Evolutionary conservation across 345 rosid genomes (phyloP).

Genomic region (Lepidium sativum): DNA sequence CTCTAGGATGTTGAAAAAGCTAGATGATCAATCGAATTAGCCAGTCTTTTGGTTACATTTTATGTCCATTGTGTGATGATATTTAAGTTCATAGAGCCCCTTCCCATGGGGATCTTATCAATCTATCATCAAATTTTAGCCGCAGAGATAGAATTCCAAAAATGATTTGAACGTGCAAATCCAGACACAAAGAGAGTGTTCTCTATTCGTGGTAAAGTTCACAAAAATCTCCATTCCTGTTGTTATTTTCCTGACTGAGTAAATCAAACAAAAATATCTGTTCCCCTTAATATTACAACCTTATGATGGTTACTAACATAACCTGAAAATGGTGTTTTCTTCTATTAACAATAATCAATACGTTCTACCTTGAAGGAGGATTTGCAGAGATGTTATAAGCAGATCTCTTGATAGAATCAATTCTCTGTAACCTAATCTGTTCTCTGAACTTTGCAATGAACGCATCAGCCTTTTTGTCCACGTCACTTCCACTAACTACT

Average conservation of each 20-base stretch:
- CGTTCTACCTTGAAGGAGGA: constrained; percentile 17
- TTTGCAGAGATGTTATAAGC: constrained; percentile 21
- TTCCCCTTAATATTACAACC: background rate
- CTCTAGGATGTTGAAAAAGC: background rate
- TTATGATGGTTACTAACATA: background rate
- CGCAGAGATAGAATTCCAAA: background rate
- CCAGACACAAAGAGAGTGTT: background rate
- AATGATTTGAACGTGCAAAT: background rate
- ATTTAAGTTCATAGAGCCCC: background rate
- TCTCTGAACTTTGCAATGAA: constrained; percentile 98
- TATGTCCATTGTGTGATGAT: background rate
- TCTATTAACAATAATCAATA: background rate
- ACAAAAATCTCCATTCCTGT: background rate
- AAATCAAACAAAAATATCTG: background rate
- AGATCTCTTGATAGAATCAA: constrained; percentile 78
- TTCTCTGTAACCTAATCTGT: constrained; percentile 96
- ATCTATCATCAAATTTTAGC: background rate
- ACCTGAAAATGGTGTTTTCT: background rate
- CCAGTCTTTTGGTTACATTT: background rate
- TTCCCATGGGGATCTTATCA: background rate
- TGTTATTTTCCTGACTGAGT: background rate
- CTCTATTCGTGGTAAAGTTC: background rate
- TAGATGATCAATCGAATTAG: background rate
- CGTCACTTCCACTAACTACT: constrained; percentile 53
- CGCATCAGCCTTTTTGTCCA: constrained; percentile 91